A percentile compares a stretch with the other conserved stretches of the same genome.
phyloP scores from a whole-genome alignment of 2,329 filamentous ascomycete genomes.

The Epichloe baconii region DNA sequence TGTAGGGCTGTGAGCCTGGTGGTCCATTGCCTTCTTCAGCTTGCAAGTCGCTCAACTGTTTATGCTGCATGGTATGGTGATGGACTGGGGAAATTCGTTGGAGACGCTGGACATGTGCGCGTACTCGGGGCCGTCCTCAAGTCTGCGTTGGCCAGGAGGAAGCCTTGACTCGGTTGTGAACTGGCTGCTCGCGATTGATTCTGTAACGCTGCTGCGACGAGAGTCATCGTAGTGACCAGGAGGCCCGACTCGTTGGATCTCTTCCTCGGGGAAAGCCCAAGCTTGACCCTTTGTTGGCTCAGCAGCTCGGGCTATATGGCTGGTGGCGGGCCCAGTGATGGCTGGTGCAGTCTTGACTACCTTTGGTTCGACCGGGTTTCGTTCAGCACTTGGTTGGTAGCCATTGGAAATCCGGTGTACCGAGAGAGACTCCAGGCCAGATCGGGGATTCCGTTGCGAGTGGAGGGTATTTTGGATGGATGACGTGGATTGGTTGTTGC shows the following conservation, averaged over 20 bases:
- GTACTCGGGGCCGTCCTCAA: slow-evolving; percentile 50
- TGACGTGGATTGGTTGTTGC: slow-evolving; percentile 62
- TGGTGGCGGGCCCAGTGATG: slow-evolving; percentile 57
- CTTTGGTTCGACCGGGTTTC: slow-evolving; percentile 39
- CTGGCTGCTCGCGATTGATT: slow-evolving; percentile 68
- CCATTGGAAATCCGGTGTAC: slow-evolving; percentile 51
- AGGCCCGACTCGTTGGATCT: slow-evolving; percentile 38
- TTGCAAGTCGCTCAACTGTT: slow-evolving; percentile 54
- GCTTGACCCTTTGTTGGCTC: slow-evolving; percentile 73
- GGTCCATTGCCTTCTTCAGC: slow-evolving; percentile 39
- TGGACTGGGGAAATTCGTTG: slow-evolving; percentile 48
- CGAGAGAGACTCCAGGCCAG: slow-evolving; percentile 36
- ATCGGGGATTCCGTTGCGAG: slow-evolving; percentile 49
- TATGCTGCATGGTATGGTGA: slow-evolving; percentile 65
- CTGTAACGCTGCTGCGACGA: slow-evolving; percentile 61
- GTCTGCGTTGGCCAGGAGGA: slow-evolving; percentile 56
- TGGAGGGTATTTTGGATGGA: slow-evolving; percentile 61
- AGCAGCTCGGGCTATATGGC: slow-evolving; percentile 54
- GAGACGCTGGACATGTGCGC: slow-evolving; percentile 36
- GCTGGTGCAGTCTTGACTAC: slow-evolving; percentile 56
- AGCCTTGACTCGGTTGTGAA: slow-evolving; percentile 63
- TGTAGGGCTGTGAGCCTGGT: slow-evolving; percentile 59
- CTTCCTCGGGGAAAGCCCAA: slow-evolving; percentile 71
- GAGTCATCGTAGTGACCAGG: slow-evolving; percentile 44
- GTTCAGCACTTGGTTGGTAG: slow-evolving; percentile 47